Base-by-base conservation (phyloP, 108 stramenopile species). In the Cyclostephanos invisitatus region DNA sequence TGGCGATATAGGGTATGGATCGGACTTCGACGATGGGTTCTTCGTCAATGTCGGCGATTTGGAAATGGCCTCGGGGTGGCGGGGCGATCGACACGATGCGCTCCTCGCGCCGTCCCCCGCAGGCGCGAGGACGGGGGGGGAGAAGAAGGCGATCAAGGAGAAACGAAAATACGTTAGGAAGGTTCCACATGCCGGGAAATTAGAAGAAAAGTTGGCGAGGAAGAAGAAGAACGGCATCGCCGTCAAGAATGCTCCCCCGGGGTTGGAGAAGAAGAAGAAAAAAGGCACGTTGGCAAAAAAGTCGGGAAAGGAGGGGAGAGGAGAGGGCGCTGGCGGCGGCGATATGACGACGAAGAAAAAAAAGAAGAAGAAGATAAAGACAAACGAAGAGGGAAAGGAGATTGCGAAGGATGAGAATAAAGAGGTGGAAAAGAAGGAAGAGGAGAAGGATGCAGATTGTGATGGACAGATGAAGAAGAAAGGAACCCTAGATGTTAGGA, bases 1-100 rank as follows among this genome's bases (percentile, higher is more conserved):
- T 24, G 60, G 62, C 44, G 44, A 7, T 9, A 51, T 37, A 12
- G 46, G 22, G 18, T 46, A 48, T 24, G 83, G 80, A 7, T 69
- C 68, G 2, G 73, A 70, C 42, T 70, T 73, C 56, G 90, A 92
- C 64, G 86, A 84, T 66, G 91, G 86, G 37, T 95, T 95, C 84
- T 95, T 95, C 77, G 94, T 95, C 64, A 95, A 95, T 67, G 78
- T 95, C 20, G 94, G 94, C 8, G 83, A 85, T 47, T 70, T 92
- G 53, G 91, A 92, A 76, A 83, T 95, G 75, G 94, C 89, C 32
- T 87, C 89, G 68, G 90, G 87, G 15, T 88, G 84, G 72, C 84
- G 68, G 10, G 83, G 80, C 8, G 87, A 88, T 24, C 63, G 83
- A 32, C 86, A 90, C 64, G 87, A 77, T 5, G 65, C 56, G 27